phyloP scores from a whole-genome alignment of 2,329 filamentous ascomycete genomes.

The Orbilia javanica region DNA sequence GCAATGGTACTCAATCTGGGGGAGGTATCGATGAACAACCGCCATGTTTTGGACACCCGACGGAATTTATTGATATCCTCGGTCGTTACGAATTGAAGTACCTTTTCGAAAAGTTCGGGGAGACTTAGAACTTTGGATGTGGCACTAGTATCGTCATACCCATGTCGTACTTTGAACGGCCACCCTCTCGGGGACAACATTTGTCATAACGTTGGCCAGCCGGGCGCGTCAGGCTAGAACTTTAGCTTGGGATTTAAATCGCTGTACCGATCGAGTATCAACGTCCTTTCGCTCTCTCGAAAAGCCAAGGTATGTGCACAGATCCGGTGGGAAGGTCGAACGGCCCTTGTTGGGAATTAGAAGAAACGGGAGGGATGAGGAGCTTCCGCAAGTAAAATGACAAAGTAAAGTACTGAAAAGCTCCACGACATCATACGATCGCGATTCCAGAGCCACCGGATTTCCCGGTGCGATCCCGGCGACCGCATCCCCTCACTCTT shows the following conservation, averaged over 20 bases:
- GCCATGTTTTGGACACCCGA: slow-evolving; percentile 21
- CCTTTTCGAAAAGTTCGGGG: slow-evolving; percentile 12
- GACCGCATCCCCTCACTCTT: slow-evolving; percentile 7
- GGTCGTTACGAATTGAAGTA: slow-evolving; percentile 13
- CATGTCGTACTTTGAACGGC: neutral
- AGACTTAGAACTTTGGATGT: slow-evolving; percentile 9
- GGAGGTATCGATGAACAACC: slow-evolving; percentile 12
- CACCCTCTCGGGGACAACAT: slow-evolving; percentile 12
- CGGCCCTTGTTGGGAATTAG: too few species aligned
- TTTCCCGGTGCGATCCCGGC: neutral
- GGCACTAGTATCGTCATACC: slow-evolving; percentile 1
- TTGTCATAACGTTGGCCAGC: neutral
- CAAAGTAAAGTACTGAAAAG: too few species aligned
- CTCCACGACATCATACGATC: neutral
- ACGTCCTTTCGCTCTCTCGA: too few species aligned
- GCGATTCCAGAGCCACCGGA: too few species aligned
- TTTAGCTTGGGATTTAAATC: too few species aligned
- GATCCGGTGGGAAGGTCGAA: too few species aligned
- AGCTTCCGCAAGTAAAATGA: too few species aligned
- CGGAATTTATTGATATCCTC: slow-evolving; percentile 18
- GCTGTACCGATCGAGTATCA: too few species aligned
- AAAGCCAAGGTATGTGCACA: too few species aligned
- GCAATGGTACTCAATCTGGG: slow-evolving; percentile 8
- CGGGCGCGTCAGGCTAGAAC: neutral
- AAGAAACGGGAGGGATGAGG: too few species aligned